Percentiles rank a stretch among this genome's conserved stretches.
Evolutionary conservation across 495 filamentous ascomycete genomes (phyloP).

Genomic region (Trichoderma gamsii): DNA sequence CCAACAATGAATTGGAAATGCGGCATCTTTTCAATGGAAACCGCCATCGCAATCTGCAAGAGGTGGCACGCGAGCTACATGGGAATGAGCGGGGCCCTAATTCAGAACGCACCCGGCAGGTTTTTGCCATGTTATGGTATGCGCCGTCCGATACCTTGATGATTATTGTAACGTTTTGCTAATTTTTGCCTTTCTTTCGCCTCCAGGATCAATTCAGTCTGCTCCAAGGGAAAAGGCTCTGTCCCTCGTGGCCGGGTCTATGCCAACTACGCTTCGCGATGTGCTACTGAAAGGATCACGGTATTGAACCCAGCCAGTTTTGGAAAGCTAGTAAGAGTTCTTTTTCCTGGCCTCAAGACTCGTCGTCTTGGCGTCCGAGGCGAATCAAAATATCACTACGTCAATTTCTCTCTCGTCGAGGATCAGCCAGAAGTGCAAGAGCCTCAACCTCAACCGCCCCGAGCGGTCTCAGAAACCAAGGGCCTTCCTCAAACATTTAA

Average conservation of each 20-base stretch:
- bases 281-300: constrained; percentile 85
- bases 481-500: constrained; percentile 37
- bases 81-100: constrained; percentile 61
- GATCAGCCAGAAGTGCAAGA: constrained; percentile 49
- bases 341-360: constrained; percentile 91
- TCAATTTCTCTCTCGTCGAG: constrained; percentile 69
- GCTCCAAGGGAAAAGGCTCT: constrained; percentile 70
- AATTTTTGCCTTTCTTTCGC: constrained; percentile 14
- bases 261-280: constrained; percentile 83
- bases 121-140: constrained; percentile 97
- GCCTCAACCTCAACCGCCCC: constrained; percentile 27
- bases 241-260: constrained; percentile 91
- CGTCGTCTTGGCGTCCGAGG: constrained; percentile 86
- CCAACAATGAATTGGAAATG: constrained; percentile 88
- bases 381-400: constrained; percentile 98
- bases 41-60: constrained; percentile 64
- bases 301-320: constrained; percentile 95
- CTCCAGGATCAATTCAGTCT: constrained; percentile 73
- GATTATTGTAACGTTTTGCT: not conserved
- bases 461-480: constrained; percentile 32
- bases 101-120: constrained; percentile 89
- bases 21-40: constrained; percentile 75
- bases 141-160: constrained; percentile 19
- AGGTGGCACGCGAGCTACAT: constrained; percentile 73
- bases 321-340: constrained; percentile 91